phyloP scores from a whole-genome alignment of 805 yeast species.

The Ascoidea asiatica region DNA sequence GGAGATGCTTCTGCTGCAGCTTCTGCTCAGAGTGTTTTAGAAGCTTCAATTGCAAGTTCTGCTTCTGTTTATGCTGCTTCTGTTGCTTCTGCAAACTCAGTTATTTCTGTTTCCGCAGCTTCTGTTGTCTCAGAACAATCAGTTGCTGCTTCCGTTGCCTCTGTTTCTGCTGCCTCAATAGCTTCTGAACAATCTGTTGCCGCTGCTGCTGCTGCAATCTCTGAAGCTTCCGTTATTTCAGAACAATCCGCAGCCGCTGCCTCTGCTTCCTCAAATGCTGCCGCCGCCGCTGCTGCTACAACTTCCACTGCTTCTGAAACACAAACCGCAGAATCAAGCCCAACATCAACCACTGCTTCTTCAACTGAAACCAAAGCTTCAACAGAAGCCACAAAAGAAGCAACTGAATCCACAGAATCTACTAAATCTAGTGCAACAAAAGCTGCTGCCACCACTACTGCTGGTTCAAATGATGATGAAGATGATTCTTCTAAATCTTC shows the following conservation, averaged over 20 bases:
- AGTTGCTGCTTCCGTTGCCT: conserved; percentile 13
- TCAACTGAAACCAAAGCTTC: neutral
- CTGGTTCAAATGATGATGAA: conserved; percentile 11
- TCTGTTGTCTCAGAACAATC: conserved; percentile 2
- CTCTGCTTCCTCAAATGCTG: conserved; percentile 17
- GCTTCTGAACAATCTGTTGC: conserved; percentile 12
- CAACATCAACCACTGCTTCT: too few species aligned
- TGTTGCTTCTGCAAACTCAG: conserved; percentile 9
- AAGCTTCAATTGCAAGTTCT: conserved; percentile 2
- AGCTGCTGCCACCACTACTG: conserved; percentile 9
- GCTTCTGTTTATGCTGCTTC: conserved; percentile 12
- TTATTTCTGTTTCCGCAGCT: conserved; percentile 1
- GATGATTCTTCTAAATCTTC: conserved; percentile 11
- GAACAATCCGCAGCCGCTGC: conserved; percentile 14
- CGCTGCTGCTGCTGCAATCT: conserved; percentile 14
- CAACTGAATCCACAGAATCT: neutral
- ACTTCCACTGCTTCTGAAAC: conserved; percentile 3
- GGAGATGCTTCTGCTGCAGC: neutral
- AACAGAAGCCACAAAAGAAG: too few species aligned
- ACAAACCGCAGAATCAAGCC: too few species aligned
- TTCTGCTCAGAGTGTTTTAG: neutral
- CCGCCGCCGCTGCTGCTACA: conserved; percentile 10
- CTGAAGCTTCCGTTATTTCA: conserved; percentile 7
- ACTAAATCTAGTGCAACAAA: conserved; percentile 1
- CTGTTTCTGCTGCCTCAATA: conserved; percentile 18